Base-by-base conservation (phyloP, 1,284 basidiomycete species). In the Ceratorhiza oryzae-sativae region DNA sequence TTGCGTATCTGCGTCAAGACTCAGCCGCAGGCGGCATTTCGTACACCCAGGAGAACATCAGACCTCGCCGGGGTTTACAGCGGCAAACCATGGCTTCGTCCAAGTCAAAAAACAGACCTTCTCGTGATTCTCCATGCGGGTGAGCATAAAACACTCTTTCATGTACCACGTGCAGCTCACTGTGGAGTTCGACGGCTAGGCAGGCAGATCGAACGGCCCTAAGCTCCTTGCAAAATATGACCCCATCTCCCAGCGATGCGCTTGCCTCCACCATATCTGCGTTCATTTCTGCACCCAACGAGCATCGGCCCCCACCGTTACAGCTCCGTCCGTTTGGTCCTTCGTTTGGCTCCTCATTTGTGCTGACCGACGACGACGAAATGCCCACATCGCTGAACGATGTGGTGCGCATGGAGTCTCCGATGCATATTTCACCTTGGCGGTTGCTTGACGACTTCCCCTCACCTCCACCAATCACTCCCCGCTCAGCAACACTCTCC, bases 1-100 rank as follows among this genome's bases (percentile, higher is more conserved):
- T 70, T 36, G 67, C 67, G 12, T 70, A 70, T 55, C 25, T 70
- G 67, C 27, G 53, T 6, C 6, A 34, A n/a, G 67, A 70, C 9
- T 70, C 67, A n/a, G 13, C 9, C 10, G 25, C 23, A 23, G 59
- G 63, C 23, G 46, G 42, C 23, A 56, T 27, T 18, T 68, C 63
- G 23, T 49, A 41, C 48, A 53, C 46, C n/a, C n/a, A n/a, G 30
- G 34, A 53, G 25, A 20, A 27, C 15, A n/a, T n/a, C n/a, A n/a
- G n/a, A n/a, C n/a, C n/a, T n/a, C n/a, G n/a, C n/a, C 10, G 63
- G 25, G 20, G 20, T 30, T 5, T 15, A 49, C 12, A 49, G 32
- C 25, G 25, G n/a, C 30, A 32, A 20, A 9, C 12, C 30, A 9
- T 10, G 9, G 23, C 32, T 18, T 30, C 45, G 27, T 4, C 36